These are phyloP conservation scores for Pilobolus umbonatus DNA, from an alignment of 192 early-diverging fungal genomes.

Conservation along the genomic window DNA sequence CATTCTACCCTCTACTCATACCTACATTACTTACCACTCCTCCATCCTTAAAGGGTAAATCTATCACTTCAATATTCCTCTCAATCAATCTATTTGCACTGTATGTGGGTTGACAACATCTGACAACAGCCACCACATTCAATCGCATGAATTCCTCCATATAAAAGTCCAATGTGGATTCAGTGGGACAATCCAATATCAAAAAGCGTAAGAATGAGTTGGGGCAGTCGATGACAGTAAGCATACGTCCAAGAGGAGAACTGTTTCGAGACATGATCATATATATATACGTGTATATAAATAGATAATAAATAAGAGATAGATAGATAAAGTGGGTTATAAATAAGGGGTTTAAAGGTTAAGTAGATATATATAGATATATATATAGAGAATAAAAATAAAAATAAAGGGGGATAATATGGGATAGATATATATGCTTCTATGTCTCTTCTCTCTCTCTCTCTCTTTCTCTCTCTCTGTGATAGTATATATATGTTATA, in stretches of 20 bases:
- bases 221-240: constrained; percentile 56
- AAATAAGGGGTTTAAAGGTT: too few relatives aligned
- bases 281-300: too few relatives aligned
- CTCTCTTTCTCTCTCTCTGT: neutral
- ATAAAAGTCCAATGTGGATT: constrained; percentile 68
- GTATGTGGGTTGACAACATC: constrained; percentile 91
- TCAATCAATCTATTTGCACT: constrained; percentile 49
- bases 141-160: constrained; percentile 65
- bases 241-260: constrained; percentile 50
- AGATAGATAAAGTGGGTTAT: too few relatives aligned
- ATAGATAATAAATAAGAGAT: too few relatives aligned
- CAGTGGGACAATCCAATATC: constrained; percentile 88
- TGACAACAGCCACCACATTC: constrained; percentile 80
- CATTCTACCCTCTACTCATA: neutral
- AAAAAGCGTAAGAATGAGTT: constrained; percentile 69
- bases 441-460: neutral
- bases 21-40: constrained; percentile 54
- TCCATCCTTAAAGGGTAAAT: constrained; percentile 88
- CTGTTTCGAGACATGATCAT: constrained; percentile 13
- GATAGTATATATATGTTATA: too few relatives aligned
- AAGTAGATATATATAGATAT: neutral
- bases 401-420: neutral
- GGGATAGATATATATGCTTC: neutral
- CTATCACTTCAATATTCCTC: constrained; percentile 67
- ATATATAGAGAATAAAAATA: neutral